Base-by-base conservation (phyloP, 2,329 filamentous ascomycete genomes). In the Lasiodiplodia sp. region DNA sequence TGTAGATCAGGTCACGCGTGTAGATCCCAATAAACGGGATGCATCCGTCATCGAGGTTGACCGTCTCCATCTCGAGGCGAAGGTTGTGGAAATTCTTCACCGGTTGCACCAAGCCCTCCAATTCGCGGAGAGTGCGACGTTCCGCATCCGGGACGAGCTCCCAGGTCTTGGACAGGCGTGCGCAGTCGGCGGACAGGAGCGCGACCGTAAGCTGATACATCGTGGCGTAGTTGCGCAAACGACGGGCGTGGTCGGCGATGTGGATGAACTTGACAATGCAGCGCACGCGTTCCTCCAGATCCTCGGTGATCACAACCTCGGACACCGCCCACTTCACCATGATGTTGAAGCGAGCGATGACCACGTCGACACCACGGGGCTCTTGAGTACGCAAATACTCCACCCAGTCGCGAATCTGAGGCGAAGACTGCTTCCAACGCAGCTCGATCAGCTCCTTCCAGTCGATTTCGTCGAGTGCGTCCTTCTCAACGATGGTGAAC, bases 301-400 rank as follows among this genome's bases (percentile, higher is more conserved):
- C 83, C 71, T 90, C 87, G 0, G 92, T 96, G 58, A 96, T 84
- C 10, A 96, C 86, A 71, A 92, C 87, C 78, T 95, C 91, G 0
- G 92, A 95, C 34, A 94, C 87, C 34, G 89, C 90, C 92, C 92
- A 96, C 78, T 95, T 95, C 70, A 94, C 92, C 82, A 95, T 92
- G 71, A 96, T 88, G 78, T 96, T 96, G 83, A 96, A 96, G 60
- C 92, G 90, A 10, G 92, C 91, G 77, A 95, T 92, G 58, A 94
- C 92, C 25, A 96, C 90, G 75, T 95, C 92, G 47, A 96, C 91
- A 16, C 92, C 92, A 66, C 87, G 87, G 2, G 91, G 89, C 73
- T 92, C 89, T 53, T 89, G 86, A 62, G 89, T 89, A 65, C 90
- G 88, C 51, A 95, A 83, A 75, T 94, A 95, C 53, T 93, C 90